These are phyloP conservation scores for Ogataea methylovora DNA, from an alignment of 805 yeast species.

Conservation along the genomic window DNA sequence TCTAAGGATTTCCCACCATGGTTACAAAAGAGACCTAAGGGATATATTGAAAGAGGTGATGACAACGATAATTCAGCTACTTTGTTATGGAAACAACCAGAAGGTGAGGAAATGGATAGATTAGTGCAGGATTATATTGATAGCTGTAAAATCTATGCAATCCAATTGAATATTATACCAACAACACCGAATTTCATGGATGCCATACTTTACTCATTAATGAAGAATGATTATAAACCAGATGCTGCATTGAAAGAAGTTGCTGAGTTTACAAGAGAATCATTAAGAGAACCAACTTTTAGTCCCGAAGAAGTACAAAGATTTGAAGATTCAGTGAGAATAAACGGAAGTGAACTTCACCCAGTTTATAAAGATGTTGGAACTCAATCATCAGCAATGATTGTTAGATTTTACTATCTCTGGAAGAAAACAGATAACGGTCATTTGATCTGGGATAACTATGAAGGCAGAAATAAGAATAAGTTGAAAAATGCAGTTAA, in stretches of 20 bases:
- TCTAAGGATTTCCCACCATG: conserved; percentile 56
- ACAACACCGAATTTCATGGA: conserved; percentile 81
- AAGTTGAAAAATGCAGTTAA: conserved; percentile 32
- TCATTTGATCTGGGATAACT: conserved; percentile 73
- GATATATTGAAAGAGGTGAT: conserved; percentile 84
- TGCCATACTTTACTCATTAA: conserved; percentile 48
- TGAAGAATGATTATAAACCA: conserved; percentile 44
- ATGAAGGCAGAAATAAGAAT: conserved; percentile 61
- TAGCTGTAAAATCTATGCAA: conserved; percentile 51
- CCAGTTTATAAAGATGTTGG: conserved; percentile 67
- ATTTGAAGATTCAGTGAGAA: conserved; percentile 70
- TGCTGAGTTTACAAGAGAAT: conserved; percentile 41
- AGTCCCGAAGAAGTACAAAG: conserved; percentile 49
- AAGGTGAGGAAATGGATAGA: conserved; percentile 15
- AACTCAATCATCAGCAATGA: conserved; percentile 65
- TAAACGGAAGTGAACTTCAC: conserved; percentile 71
- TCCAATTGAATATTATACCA: conserved; percentile 42
- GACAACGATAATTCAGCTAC: conserved; percentile 57
- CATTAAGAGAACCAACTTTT: conserved; percentile 73
- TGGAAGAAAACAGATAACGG: conserved; percentile 89
- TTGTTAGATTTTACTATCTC: conserved; percentile 79
- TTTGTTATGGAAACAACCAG: conserved; percentile 56
- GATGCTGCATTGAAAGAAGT: conserved; percentile 40
- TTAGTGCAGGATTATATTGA: conserved; percentile 43
- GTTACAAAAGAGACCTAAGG: conserved; percentile 73